phyloP scores from a whole-genome alignment of 2,329 filamentous ascomycete genomes.

The Daldinia eschscholtzii region DNA sequence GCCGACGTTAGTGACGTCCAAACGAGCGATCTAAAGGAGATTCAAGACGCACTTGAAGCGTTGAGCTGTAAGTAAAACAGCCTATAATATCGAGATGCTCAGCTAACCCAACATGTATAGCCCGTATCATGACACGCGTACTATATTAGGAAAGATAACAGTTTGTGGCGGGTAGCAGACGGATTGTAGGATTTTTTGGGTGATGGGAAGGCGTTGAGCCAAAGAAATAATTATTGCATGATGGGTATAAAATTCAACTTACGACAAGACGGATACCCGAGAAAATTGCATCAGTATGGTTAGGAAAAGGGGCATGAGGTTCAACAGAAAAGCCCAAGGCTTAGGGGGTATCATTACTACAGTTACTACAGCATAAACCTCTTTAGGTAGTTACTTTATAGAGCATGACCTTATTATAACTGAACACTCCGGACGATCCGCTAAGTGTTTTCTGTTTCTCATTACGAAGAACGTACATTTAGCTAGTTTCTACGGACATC shows the following conservation, averaged over 20 bases:
- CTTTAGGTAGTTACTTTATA: background rate
- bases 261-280: constrained; percentile 30
- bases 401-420: background rate
- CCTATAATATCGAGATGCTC: background rate
- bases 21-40: constrained; percentile 82
- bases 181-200: background rate
- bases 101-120: constrained; percentile 44
- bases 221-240: constrained; percentile 10
- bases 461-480: background rate
- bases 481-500: background rate
- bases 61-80: constrained; percentile 75
- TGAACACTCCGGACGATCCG: background rate
- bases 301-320: constrained; percentile 40
- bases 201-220: constrained; percentile 16
- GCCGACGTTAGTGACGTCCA: constrained; percentile 94
- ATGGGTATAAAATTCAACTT: constrained; percentile 41
- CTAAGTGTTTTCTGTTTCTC: background rate
- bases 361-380: background rate
- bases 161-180: background rate
- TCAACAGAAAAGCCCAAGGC: constrained; percentile 38
- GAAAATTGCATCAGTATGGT: constrained; percentile 30
- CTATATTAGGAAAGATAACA: constrained; percentile 52
- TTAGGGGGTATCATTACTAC: constrained; percentile 12
- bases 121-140: constrained; percentile 56
- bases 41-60: constrained; percentile 84